Conservation (phyloP, 257 asterid species). For the Primulina huaijiensis region DNA sequence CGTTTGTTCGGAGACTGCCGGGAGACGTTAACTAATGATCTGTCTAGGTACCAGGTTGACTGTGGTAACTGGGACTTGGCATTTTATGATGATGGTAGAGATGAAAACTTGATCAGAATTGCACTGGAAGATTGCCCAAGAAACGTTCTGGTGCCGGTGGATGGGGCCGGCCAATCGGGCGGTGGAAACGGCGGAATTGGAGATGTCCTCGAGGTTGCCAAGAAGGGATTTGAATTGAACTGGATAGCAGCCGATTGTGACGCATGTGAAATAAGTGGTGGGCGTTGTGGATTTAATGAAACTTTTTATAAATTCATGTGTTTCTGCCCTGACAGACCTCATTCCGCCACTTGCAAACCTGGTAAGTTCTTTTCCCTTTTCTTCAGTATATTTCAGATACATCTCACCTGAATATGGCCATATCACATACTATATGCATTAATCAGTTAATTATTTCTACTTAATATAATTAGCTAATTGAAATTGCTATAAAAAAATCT, state of each 20-base stretch:
- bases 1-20: constrained; percentile 43
- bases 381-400: no score
- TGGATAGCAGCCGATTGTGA: constrained; percentile 51
- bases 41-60: constrained; percentile 19
- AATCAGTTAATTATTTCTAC: no score
- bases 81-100: constrained; percentile 21
- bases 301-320: constrained; percentile 32
- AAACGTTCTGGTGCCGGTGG: constrained; percentile 50
- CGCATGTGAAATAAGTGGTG: constrained; percentile 43
- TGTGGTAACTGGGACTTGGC: constrained; percentile 34
- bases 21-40: neutral
- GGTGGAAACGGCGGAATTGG: constrained; percentile 5
- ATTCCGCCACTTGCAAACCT: constrained; percentile 39
- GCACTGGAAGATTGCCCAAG: constrained; percentile 33
- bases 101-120: constrained; percentile 19
- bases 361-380: constrained; percentile 32
- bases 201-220: constrained; percentile 32
- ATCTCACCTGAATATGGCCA: no score
- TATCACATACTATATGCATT: no score
- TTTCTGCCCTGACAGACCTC: constrained; percentile 59
- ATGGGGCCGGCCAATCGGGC: neutral
- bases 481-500: no score
- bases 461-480: no score
- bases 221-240: constrained; percentile 45
- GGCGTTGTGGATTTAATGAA: constrained; percentile 48